A percentile compares a stretch with the other conserved stretches of the same genome.
phyloP scores from a whole-genome alignment of 2,329 filamentous ascomycete genomes.

The Nannizziopsis arthrosporioides region DNA sequence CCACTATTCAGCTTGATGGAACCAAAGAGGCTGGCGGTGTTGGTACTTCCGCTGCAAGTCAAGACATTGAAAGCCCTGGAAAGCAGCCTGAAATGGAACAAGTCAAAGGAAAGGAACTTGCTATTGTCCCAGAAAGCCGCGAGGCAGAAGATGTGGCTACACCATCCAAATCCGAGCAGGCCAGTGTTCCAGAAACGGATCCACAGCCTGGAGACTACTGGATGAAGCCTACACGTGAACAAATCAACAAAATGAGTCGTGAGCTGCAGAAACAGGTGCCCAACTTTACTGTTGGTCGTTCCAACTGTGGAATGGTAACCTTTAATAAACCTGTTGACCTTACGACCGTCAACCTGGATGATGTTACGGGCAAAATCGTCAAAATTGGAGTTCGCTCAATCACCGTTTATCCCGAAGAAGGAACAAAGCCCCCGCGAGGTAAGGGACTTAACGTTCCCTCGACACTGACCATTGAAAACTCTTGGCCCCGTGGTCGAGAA shows the following conservation, averaged over 20 bases:
- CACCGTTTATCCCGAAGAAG: constrained; percentile 69
- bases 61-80: constrained; percentile 20
- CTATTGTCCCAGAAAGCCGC: constrained; percentile 57
- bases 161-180: constrained; percentile 24
- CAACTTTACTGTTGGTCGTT: constrained; percentile 69
- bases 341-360: constrained; percentile 63
- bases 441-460: constrained; percentile 88
- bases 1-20: constrained; percentile 36
- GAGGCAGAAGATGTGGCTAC: constrained; percentile 42
- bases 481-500: constrained; percentile 66
- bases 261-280: constrained; percentile 63
- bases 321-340: constrained; percentile 79
- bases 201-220: constrained; percentile 67
- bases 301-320: constrained; percentile 66
- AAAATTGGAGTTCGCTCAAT: constrained; percentile 64
- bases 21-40: constrained; percentile 25
- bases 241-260: constrained; percentile 68
- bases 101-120: constrained; percentile 61
- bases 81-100: constrained; percentile 57
- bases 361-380: constrained; percentile 67
- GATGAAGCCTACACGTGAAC: constrained; percentile 64
- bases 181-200: constrained; percentile 29
- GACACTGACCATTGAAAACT: constrained; percentile 77
- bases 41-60: constrained; percentile 18
- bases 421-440: constrained; percentile 70